Base-by-base conservation (phyloP, 2,329 filamentous ascomycete genomes). In the Gyromitra esculenta region DNA sequence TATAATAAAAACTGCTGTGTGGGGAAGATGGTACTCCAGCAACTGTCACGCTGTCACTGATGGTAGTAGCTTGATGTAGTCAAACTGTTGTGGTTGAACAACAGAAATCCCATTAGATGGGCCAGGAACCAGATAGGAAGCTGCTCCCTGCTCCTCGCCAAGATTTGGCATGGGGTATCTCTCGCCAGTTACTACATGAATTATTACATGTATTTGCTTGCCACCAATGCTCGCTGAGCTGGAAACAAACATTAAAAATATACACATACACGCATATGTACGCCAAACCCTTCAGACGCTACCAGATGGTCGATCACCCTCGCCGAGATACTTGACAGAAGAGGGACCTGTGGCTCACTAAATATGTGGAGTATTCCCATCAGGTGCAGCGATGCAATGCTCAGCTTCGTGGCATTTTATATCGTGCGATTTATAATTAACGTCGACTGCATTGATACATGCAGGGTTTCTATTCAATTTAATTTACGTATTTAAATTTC, bases 341-440 rank as follows among this genome's bases (percentile, higher is more conserved):
- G 39, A 69, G 56, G 65, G 31, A n/a, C 48, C 31, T 69, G 52
- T 56, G 15, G 41, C 56, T 62, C 25, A 57, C 48, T 60, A 60
- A 52, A 63, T 62, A 9, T 45, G 15, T 9, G 41, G 43, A n/a
- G 54, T 43, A 57, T 50, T 69, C 45, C 15, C 64, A 63, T 69
- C 50, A 63, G 39, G 37, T 57, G 35, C 72, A 64, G 39, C 65
- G 50, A 75, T 75, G 57, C 72, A 75, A 70, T 75, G 65, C 64
- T 62, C 57, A 64, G 39, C 64, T 74, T 74, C 71, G 71, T 74
- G 71, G 71, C 71, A 74, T 63, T 31, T 57, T 15, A 45, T 57
- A 72, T 56, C 59, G 57, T 72, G 68, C 59, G 21, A 69, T 68
- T 68, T 69, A 62, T 52, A 62, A 74, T 57, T 52, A 54, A 74